Percentiles rank a stretch among this genome's conserved stretches.
Conservation (phyloP, 202 grass and related monocot species). For the Brachypodium distachyon region DNA sequence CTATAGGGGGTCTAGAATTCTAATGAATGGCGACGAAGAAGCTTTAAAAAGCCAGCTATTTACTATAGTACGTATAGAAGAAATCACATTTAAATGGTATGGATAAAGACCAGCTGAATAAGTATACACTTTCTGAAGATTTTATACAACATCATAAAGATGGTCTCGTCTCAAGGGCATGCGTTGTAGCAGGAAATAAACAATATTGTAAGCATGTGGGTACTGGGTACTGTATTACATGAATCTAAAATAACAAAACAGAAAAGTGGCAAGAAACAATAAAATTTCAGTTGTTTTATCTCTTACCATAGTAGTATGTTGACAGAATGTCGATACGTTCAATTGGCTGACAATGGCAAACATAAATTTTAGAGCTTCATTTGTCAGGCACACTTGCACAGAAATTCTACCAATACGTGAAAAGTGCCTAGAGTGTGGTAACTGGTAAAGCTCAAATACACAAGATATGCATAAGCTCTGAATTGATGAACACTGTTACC, state of each 20-base stretch:
- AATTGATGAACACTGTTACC: background rate
- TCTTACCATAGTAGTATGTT: constrained; percentile 87
- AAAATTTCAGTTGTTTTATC: constrained; percentile 3
- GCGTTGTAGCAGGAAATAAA: background rate
- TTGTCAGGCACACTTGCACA: background rate
- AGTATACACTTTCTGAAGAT: background rate
- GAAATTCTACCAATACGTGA: background rate
- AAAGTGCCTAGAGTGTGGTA: background rate
- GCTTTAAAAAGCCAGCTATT: background rate
- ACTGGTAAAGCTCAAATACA: background rate
- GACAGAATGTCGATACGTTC: constrained; percentile 80
- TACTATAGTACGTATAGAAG: background rate
- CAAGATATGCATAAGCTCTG: background rate
- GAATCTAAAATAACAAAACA: background rate
- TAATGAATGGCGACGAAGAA: too few relatives aligned
- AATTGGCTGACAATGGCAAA: constrained; percentile 57
- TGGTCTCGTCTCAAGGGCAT: background rate
- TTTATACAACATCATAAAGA: background rate
- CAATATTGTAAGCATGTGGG: background rate
- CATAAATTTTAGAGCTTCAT: constrained; percentile 4
- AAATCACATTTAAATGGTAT: background rate
- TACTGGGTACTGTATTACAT: background rate
- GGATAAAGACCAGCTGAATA: background rate
- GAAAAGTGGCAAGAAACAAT: background rate
- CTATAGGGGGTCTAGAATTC: background rate